phyloP scores from a whole-genome alignment of 2,329 filamentous ascomycete genomes.

The Ophiosphaerella herpotricha region DNA sequence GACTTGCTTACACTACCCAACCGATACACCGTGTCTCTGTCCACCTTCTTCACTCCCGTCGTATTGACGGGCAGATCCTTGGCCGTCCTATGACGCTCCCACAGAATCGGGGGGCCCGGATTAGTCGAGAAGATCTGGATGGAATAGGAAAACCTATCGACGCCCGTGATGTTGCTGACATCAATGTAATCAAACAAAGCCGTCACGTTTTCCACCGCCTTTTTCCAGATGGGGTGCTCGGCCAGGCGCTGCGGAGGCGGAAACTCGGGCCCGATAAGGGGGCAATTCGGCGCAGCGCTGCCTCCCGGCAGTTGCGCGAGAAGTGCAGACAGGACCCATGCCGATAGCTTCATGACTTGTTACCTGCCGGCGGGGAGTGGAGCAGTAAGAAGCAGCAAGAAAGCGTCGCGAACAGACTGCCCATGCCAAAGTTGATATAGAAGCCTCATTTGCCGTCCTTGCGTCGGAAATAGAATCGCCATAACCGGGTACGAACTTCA shows the following conservation, averaged over 20 bases:
- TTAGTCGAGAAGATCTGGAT: conserved; percentile 32
- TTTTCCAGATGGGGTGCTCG: conserved; percentile 24
- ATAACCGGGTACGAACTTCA: conserved; percentile 5
- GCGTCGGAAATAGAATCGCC: background rate
- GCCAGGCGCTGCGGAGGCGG: conserved; percentile 25
- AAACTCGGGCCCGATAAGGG: conserved; percentile 27
- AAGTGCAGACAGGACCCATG: conserved; percentile 5
- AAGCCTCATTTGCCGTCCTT: conserved; percentile 1
- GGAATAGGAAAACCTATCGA: conserved; percentile 26
- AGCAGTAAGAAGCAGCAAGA: background rate
- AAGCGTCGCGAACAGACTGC: background rate
- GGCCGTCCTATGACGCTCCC: conserved; percentile 25
- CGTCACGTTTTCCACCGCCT: conserved; percentile 25
- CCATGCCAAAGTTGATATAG: conserved; percentile 7
- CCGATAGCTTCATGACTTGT: conserved; percentile 5
- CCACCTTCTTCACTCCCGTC: conserved; percentile 22
- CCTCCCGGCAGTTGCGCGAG: conserved; percentile 13
- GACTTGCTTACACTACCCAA: conserved; percentile 50
- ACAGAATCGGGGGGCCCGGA: conserved; percentile 19
- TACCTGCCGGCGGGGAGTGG: conserved; percentile 4
- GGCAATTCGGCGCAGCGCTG: conserved; percentile 25
- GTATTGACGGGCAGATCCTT: conserved; percentile 19
- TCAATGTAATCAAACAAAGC: conserved; percentile 26
- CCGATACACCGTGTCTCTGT: conserved; percentile 51
- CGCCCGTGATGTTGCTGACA: conserved; percentile 17